phyloP scores from a whole-genome alignment of 2,329 filamentous ascomycete genomes.

The Immersiporthe knoxdaviesiana region DNA sequence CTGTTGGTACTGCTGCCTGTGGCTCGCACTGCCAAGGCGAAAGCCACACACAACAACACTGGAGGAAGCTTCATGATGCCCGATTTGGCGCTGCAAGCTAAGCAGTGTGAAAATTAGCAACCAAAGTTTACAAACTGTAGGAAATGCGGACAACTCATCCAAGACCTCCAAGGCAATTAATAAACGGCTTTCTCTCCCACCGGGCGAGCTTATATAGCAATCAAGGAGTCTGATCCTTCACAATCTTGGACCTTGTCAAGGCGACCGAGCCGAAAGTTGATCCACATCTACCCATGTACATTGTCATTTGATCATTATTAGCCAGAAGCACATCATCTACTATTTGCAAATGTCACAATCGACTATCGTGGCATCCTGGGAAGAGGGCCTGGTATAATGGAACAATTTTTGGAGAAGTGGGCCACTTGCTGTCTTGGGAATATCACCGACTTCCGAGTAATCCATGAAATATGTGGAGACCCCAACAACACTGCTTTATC shows the following conservation, averaged over 20 bases:
- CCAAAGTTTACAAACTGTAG: background rate
- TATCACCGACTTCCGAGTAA: background rate
- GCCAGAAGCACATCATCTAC: background rate
- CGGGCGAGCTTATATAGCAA: too few species aligned
- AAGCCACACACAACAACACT: background rate
- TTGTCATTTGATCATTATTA: background rate
- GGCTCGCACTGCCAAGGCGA: background rate
- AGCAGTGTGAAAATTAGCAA: background rate
- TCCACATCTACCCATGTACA: background rate
- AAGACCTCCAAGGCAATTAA: too few species aligned
- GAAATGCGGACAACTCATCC: background rate
- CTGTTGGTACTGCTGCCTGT: background rate
- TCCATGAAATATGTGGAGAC: too few species aligned
- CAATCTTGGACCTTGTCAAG: background rate
- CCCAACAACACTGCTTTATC: too few species aligned
- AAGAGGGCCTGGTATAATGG: too few species aligned
- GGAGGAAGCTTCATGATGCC: conserved; percentile 1
- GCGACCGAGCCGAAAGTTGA: background rate
- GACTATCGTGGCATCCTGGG: background rate
- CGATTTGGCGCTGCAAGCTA: background rate
- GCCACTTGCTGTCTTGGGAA: background rate
- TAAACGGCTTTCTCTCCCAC: background rate
- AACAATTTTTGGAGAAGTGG: background rate
- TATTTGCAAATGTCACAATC: background rate
- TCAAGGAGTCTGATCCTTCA: background rate